Evolutionary conservation across 2,329 filamentous ascomycete species (phyloP).

Genomic region (Pseudogymnoascus verrucosus): DNA sequence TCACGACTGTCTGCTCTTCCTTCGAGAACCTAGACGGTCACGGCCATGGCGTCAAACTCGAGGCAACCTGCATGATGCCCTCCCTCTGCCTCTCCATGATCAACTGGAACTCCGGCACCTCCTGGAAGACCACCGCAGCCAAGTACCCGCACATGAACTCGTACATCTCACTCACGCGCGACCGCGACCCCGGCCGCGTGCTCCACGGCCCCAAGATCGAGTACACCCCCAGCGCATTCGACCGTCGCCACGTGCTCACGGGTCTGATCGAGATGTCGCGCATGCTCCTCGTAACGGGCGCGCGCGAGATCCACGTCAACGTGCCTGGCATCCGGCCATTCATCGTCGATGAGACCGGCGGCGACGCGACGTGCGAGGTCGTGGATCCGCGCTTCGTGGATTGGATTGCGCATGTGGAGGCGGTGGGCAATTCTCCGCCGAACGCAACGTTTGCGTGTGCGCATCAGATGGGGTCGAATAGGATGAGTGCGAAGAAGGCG

Average conservation of each 20-base stretch:
- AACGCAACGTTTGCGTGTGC: constrained; percentile 55
- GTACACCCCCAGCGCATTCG: constrained; percentile 64
- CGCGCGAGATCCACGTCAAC: constrained; percentile 65
- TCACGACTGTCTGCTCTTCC: constrained; percentile 68
- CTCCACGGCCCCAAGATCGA: constrained; percentile 60
- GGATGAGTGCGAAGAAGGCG: constrained; percentile 50
- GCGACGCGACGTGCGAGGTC: not conserved
- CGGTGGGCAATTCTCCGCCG: constrained; percentile 42
- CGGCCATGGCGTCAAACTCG: constrained; percentile 77
- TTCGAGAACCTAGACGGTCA: constrained; percentile 74
- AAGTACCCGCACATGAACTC: constrained; percentile 61
- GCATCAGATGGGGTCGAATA: constrained; percentile 73
- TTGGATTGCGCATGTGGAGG: constrained; percentile 49
- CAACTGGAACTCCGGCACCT: constrained; percentile 59
- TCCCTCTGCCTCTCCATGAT: constrained; percentile 53
- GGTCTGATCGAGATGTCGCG: constrained; percentile 65
- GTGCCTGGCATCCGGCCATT: constrained; percentile 60
- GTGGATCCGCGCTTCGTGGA: constrained; percentile 49
- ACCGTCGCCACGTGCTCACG: constrained; percentile 63
- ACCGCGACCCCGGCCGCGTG: constrained; percentile 67
- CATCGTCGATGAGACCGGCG: constrained; percentile 16
- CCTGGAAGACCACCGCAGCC: constrained; percentile 64
- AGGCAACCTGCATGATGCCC: constrained; percentile 67
- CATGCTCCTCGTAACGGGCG: constrained; percentile 70
- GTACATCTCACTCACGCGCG: constrained; percentile 67